Evolutionary conservation across 371 early-diverging fungal genomes (phyloP).

Genomic region (Nematocida parisii): DNA sequence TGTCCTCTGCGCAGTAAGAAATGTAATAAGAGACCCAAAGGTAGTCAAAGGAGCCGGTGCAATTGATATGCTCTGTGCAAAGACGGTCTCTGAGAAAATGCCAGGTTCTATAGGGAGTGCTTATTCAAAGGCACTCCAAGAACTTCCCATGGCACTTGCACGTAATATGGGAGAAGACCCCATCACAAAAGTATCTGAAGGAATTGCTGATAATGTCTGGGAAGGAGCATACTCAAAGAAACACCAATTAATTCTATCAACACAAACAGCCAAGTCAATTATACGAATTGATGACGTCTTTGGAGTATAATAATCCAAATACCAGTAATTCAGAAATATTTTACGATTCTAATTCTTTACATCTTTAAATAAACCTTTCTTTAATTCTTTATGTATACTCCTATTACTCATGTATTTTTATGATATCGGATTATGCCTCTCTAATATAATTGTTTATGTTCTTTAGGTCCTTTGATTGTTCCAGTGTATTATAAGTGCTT

Average conservation of each 20-base stretch:
- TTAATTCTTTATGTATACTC: neutral
- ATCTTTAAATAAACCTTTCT: neutral
- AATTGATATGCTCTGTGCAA: slow-evolving; percentile 87
- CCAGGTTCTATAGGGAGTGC: slow-evolving; percentile 69
- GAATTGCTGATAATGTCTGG: slow-evolving; percentile 41
- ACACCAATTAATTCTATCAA: slow-evolving; percentile 90
- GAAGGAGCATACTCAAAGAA: slow-evolving; percentile 77
- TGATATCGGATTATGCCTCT: no score
- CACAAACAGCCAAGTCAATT: slow-evolving; percentile 96
- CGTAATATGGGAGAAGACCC: slow-evolving; percentile 90
- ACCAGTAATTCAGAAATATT: neutral
- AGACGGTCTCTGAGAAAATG: slow-evolving; percentile 16
- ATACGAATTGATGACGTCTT: slow-evolving; percentile 72
- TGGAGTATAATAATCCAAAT: neutral
- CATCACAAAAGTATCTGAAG: slow-evolving; percentile 14
- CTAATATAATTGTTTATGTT: no score
- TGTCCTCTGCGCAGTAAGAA: slow-evolving; percentile 97
- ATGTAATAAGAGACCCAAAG: slow-evolving; percentile 86
- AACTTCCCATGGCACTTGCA: slow-evolving; percentile 88
- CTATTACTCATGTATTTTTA: no score
- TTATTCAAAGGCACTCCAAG: slow-evolving; percentile 89
- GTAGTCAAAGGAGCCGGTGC: slow-evolving; percentile 99
- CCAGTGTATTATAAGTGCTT: no score
- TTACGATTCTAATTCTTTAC: neutral
- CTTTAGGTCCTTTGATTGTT: no score